Evolutionary conservation across 768 basidiomycete genomes (phyloP).

Genomic region (Heimioporus sp.): DNA sequence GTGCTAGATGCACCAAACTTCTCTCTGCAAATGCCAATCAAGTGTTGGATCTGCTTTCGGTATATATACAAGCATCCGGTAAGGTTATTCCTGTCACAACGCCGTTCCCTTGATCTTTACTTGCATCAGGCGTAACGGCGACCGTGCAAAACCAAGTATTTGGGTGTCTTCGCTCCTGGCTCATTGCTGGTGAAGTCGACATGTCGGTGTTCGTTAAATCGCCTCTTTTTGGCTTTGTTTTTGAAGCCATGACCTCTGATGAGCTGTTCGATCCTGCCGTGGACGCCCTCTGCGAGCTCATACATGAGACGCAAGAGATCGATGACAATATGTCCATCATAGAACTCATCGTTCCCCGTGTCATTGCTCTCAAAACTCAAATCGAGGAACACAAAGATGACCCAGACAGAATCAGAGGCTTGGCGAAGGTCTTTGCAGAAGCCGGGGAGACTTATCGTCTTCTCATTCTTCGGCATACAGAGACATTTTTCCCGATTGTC

Average conservation of each 20-base stretch:
- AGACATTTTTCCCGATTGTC: constrained; percentile 92
- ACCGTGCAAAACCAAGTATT: constrained; percentile 81
- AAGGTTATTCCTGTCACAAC: constrained; percentile 22
- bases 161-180: constrained; percentile 83
- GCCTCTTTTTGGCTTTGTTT: constrained; percentile 78
- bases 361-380: constrained; percentile 68
- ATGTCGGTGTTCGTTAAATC: constrained; percentile 63
- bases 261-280: constrained; percentile 92
- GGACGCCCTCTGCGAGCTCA: constrained; percentile 88
- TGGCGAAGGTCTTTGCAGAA: constrained; percentile 91
- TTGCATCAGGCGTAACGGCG: constrained; percentile 75
- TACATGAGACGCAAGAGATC: constrained; percentile 97
- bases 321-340: constrained; percentile 92
- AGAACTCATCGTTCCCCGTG: constrained; percentile 81
- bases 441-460: constrained; percentile 95
- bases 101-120: neutral
- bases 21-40: constrained; percentile 66
- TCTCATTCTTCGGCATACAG: constrained; percentile 83
- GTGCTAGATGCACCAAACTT: constrained; percentile 55
- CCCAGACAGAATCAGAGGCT: constrained; percentile 84
- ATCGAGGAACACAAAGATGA: constrained; percentile 68
- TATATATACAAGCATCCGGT: constrained; percentile 92
- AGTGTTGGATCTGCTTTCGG: constrained; percentile 73
- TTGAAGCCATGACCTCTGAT: constrained; percentile 80
- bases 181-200: constrained; percentile 80